Percentiles rank a stretch among this genome's conserved stretches.
These are phyloP conservation scores for Didymella arachidicola DNA, from an alignment of 2,329 filamentous ascomycete species.

Conservation along the genomic window DNA sequence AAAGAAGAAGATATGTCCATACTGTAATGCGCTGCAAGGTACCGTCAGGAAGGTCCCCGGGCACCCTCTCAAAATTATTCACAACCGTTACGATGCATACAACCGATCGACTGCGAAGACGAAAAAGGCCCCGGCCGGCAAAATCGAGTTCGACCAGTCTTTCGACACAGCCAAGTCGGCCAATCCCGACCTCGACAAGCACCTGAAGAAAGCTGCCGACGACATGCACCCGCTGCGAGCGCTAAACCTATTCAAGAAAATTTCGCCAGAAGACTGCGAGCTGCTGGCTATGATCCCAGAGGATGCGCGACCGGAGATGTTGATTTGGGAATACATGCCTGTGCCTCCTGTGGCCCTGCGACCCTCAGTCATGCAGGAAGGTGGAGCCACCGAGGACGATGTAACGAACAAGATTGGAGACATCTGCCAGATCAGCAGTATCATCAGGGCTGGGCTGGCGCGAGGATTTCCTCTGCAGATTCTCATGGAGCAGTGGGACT, in stretches of 20 bases:
- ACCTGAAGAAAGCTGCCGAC: conserved; percentile 90
- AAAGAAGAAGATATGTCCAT: conserved; percentile 82
- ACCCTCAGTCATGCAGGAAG: conserved; percentile 92
- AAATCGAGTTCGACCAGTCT: conserved; percentile 84
- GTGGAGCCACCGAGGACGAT: conserved; percentile 93
- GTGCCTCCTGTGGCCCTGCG: conserved; percentile 93
- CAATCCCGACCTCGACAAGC: conserved; percentile 86
- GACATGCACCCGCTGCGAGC: conserved; percentile 90
- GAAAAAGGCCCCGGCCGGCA: conserved; percentile 82
- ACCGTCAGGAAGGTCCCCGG: conserved; percentile 86
- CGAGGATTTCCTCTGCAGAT: conserved; percentile 86
- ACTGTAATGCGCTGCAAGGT: conserved; percentile 84
- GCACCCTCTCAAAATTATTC: conserved; percentile 86
- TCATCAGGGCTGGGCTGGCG: conserved; percentile 81
- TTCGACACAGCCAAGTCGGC: conserved; percentile 80
- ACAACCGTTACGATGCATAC: conserved; percentile 89
- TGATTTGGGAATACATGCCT: conserved; percentile 95
- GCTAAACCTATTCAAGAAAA: conserved; percentile 88
- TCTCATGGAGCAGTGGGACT: conserved; percentile 99
- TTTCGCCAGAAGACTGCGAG: conserved; percentile 86
- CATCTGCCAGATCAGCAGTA: conserved; percentile 89
- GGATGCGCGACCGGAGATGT: conserved; percentile 92
- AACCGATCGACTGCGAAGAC: conserved; percentile 87
- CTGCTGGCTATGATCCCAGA: conserved; percentile 85
- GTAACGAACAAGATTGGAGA: conserved; percentile 96